phyloP scores from a whole-genome alignment of 1,139 yeast genomes.

The Candida tunisiensis region DNA sequence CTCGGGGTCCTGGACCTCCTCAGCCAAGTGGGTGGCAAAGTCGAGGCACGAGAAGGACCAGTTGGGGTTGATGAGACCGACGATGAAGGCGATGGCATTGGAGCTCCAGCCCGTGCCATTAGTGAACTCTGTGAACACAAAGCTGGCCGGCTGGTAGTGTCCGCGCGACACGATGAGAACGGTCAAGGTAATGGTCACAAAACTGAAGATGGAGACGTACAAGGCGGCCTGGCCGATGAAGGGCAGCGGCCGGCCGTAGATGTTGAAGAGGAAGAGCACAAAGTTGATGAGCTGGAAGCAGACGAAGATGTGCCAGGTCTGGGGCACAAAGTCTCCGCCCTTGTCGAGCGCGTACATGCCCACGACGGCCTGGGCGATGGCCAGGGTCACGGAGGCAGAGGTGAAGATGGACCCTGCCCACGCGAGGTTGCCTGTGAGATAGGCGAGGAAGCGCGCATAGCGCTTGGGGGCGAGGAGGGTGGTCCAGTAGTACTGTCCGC shows the following conservation, averaged over 20 bases:
- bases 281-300: conserved; percentile 26
- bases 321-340: conserved; percentile 23
- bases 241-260: too few species aligned
- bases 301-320: conserved; percentile 21
- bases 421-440: conserved; percentile 31
- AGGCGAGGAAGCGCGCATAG: conserved; percentile 13
- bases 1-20: conserved; percentile 16
- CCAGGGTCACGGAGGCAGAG: conserved; percentile 20
- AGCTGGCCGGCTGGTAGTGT: conserved; percentile 15
- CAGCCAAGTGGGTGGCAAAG: conserved; percentile 58
- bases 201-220: too few species aligned
- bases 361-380: conserved; percentile 25
- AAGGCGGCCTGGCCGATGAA: too few species aligned
- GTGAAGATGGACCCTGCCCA: conserved; percentile 29
- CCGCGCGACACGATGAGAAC: conserved; percentile 18
- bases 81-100: conserved; percentile 9
- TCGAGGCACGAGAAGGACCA: conserved; percentile 40
- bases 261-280: conserved; percentile 24
- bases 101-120: conserved; percentile 17
- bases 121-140: conserved; percentile 17
- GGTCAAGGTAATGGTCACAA: conserved; percentile 26
- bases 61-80: conserved; percentile 9
- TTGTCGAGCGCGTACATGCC: too few species aligned
- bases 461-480: conserved; percentile 6
- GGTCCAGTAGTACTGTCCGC: conserved; percentile 40